phyloP scores from a whole-genome alignment of 2,329 filamentous ascomycete species.

The Exophiala dermatitidis region DNA sequence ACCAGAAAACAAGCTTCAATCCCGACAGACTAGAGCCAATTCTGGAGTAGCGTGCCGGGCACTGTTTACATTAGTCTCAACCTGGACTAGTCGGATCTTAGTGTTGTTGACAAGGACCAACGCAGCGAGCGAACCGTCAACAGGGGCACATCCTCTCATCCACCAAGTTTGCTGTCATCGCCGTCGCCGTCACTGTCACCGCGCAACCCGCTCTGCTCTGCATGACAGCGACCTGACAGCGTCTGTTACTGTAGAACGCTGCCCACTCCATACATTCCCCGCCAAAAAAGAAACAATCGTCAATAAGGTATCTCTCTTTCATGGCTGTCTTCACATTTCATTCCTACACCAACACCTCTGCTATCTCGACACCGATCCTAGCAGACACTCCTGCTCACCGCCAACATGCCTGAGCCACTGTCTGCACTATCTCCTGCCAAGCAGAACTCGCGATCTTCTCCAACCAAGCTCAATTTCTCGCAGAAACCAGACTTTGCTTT shows the following conservation, averaged over 20 bases:
- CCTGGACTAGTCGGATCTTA: background rate
- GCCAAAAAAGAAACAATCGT: background rate
- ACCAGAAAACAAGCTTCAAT: constrained; percentile 1
- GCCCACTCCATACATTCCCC: constrained; percentile 4
- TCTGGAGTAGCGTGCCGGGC: constrained; percentile 2
- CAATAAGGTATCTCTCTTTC: background rate
- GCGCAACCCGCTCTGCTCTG: constrained; percentile 6
- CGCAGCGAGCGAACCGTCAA: background rate
- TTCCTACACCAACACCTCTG: background rate
- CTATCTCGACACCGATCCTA: constrained; percentile 1
- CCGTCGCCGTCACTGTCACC: constrained; percentile 5
- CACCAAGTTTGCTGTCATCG: background rate
- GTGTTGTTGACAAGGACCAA: background rate
- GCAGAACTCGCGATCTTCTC: constrained; percentile 35
- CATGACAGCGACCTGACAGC: background rate
- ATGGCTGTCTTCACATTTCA: constrained; percentile 13
- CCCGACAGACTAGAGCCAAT: background rate
- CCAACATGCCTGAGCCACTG: constrained; percentile 36
- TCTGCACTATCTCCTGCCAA: constrained; percentile 37
- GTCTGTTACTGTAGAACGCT: background rate
- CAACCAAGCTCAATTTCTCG: constrained; percentile 27
- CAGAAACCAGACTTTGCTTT: constrained; percentile 16
- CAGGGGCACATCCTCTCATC: background rate
- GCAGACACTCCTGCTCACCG: constrained; percentile 7
- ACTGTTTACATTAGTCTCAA: constrained; percentile 5